These are phyloP conservation scores for Paecilomyces sp. DNA, from an alignment of 2,329 filamentous ascomycete species.

Conservation along the genomic window DNA sequence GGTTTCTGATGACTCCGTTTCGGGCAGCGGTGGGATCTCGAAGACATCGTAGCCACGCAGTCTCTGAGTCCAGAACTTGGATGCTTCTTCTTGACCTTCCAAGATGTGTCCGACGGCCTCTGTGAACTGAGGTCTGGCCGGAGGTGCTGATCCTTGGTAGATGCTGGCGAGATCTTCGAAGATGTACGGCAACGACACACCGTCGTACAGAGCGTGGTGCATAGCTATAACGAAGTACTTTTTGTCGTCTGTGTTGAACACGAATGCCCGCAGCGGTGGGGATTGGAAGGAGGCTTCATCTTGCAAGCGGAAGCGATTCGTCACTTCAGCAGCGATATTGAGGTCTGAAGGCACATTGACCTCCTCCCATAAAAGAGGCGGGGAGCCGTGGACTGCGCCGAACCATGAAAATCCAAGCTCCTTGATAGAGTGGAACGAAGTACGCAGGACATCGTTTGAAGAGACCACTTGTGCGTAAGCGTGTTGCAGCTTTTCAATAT, in stretches of 20 bases:
- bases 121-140: slow-evolving; percentile 21
- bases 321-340: slow-evolving; percentile 8
- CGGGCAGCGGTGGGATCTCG: slow-evolving; percentile 12
- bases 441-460: slow-evolving; percentile 59
- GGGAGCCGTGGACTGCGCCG: slow-evolving; percentile 18
- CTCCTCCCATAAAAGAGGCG: slow-evolving; percentile 13
- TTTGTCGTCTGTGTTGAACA: slow-evolving; percentile 21
- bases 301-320: slow-evolving; percentile 8
- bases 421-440: slow-evolving; percentile 32
- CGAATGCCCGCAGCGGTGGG: slow-evolving; percentile 26
- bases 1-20: slow-evolving; percentile 2
- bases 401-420: slow-evolving; percentile 17
- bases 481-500: slow-evolving; percentile 40
- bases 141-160: slow-evolving; percentile 42
- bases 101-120: slow-evolving; percentile 49
- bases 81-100: slow-evolving; percentile 38
- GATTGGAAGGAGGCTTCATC: slow-evolving; percentile 12
- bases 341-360: slow-evolving; percentile 9
- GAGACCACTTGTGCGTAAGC: slow-evolving; percentile 52
- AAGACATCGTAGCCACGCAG: slow-evolving; percentile 14
- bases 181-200: slow-evolving; percentile 68
- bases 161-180: slow-evolving; percentile 60
- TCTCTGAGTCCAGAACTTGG: slow-evolving; percentile 15
- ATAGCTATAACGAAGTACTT: slow-evolving; percentile 55
- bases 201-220: slow-evolving; percentile 80